Conservation (phyloP, 768 basidiomycete species). For the Termitomyces sp. region DNA sequence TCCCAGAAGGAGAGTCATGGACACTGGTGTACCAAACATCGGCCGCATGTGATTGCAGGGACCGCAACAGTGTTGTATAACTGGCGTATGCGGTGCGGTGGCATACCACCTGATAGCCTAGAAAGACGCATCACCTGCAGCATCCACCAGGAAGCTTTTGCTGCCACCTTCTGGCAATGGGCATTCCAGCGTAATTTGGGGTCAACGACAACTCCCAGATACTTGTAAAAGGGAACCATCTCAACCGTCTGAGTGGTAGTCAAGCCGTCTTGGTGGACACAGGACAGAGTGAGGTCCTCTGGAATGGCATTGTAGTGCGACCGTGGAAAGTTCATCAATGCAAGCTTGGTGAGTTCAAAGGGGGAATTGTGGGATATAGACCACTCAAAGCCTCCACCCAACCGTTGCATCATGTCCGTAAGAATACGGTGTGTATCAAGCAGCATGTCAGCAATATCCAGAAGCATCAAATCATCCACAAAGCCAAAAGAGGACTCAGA, state of each 20-base stretch:
- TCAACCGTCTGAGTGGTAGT: background rate
- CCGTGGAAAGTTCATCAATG: slow-evolving; percentile 20
- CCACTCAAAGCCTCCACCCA: slow-evolving; percentile 18
- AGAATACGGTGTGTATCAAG: slow-evolving; percentile 7
- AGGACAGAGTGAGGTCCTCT: background rate
- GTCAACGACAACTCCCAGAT: background rate
- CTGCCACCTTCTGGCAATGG: background rate
- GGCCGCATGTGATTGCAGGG: background rate
- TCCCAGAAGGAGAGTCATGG: no score
- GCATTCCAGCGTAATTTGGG: background rate
- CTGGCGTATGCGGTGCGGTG: background rate
- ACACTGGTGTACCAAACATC: background rate
- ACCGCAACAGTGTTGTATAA: background rate
- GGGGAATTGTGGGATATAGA: no score
- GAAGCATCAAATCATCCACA: background rate
- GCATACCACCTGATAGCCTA: background rate
- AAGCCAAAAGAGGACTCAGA: background rate
- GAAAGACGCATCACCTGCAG: background rate
- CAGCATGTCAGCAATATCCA: background rate
- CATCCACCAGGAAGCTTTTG: background rate
- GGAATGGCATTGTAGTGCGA: background rate
- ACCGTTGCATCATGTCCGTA: slow-evolving; percentile 20
- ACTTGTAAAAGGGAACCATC: background rate
- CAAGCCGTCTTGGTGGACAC: background rate
- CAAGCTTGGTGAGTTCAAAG: slow-evolving; percentile 28